These are phyloP conservation scores for Flammula alnicola DNA, from an alignment of 1,284 basidiomycete genomes.

Conservation along the genomic window DNA sequence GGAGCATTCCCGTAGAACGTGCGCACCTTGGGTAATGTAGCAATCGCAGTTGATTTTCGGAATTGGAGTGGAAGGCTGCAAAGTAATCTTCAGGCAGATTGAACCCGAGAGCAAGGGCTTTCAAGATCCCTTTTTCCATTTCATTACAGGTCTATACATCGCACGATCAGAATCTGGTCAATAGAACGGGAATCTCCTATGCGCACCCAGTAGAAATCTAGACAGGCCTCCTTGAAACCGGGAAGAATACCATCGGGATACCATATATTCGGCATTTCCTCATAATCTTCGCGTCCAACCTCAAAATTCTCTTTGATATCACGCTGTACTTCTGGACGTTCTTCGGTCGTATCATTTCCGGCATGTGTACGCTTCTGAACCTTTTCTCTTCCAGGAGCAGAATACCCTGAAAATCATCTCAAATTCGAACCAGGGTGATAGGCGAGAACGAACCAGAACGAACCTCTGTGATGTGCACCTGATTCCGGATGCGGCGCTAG, in stretches of 20 bases:
- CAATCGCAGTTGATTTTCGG: conserved; percentile 62
- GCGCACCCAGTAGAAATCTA: conserved; percentile 57
- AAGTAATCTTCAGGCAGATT: conserved; percentile 53
- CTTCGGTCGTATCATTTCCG: conserved; percentile 38
- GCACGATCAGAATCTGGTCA: neutral
- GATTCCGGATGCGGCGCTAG: conserved; percentile 61
- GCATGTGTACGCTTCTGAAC: conserved; percentile 49
- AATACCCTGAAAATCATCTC: conserved; percentile 44
- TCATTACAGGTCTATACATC: conserved; percentile 43
- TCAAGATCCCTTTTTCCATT: conserved; percentile 48
- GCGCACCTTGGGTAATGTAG: conserved; percentile 60
- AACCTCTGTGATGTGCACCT: conserved; percentile 58
- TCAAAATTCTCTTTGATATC: conserved; percentile 66
- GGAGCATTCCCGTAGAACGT: no score
- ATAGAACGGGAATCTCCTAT: neutral
- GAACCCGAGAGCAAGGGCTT: conserved; percentile 57
- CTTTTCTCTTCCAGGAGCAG: conserved; percentile 51
- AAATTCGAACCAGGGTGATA: neutral
- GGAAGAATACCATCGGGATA: conserved; percentile 57
- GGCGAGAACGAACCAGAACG: conserved; percentile 1
- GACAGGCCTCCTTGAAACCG: conserved; percentile 54
- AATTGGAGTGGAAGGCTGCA: conserved; percentile 43
- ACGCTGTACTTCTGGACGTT: conserved; percentile 35
- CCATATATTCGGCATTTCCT: conserved; percentile 62
- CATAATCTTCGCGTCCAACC: conserved; percentile 50